These are phyloP conservation scores for Calonectria pauciramosa DNA, from an alignment of 2,329 filamentous ascomycete genomes.

Conservation along the genomic window DNA sequence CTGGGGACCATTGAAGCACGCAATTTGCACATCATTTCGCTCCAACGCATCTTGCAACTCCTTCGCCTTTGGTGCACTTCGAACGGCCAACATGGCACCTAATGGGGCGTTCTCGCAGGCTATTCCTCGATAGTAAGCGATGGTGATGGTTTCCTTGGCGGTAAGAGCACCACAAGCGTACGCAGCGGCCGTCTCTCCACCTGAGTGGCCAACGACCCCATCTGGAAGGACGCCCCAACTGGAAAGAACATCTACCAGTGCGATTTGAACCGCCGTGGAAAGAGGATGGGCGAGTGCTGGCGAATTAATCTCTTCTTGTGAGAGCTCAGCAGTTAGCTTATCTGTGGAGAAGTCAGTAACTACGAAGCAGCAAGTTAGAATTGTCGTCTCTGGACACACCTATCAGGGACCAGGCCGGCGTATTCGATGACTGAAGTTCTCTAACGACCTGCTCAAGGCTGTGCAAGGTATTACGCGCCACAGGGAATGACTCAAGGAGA, in stretches of 20 bases:
- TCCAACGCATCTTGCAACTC: constrained; percentile 35
- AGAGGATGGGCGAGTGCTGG: constrained; percentile 38
- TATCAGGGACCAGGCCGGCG: neutral
- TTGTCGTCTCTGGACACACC: neutral
- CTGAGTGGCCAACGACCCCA: constrained; percentile 39
- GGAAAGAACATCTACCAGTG: constrained; percentile 34
- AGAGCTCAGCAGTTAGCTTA: neutral
- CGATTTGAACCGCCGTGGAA: constrained; percentile 37
- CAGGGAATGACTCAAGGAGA: constrained; percentile 37
- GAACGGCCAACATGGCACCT: constrained; percentile 36
- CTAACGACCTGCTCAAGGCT: constrained; percentile 30
- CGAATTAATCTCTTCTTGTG: constrained; percentile 26
- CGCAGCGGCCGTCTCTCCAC: constrained; percentile 40
- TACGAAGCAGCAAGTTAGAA: neutral
- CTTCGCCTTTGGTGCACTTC: constrained; percentile 35
- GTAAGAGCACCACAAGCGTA: constrained; percentile 41
- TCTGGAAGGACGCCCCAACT: constrained; percentile 39
- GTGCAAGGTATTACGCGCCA: constrained; percentile 37
- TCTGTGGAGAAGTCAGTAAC: constrained; percentile 2
- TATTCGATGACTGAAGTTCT: neutral
- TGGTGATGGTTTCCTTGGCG: constrained; percentile 36
- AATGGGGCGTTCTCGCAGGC: constrained; percentile 38
- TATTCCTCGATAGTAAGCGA: constrained; percentile 39
- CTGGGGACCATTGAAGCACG: constrained; percentile 41
- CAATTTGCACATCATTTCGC: constrained; percentile 38